Conservation (phyloP, 2,329 filamentous ascomycete genomes). For the Trichoderma oligosporum region DNA sequence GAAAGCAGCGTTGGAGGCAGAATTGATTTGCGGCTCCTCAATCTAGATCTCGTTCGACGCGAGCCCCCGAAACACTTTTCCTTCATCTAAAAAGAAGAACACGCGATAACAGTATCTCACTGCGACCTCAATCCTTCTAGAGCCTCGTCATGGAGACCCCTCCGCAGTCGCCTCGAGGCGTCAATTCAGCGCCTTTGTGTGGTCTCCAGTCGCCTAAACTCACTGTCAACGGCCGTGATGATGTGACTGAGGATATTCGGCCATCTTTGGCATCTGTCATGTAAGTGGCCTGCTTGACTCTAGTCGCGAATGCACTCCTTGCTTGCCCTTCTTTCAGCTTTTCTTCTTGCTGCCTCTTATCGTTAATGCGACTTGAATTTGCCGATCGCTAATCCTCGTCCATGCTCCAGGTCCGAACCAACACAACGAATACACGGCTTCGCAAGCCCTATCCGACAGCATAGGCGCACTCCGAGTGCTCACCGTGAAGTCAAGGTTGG, state of each 20-base stretch:
- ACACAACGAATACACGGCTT: constrained; percentile 38
- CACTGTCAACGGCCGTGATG: constrained; percentile 30
- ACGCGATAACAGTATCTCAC: background rate
- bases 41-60: background rate
- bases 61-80: too few species aligned
- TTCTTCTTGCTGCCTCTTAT: too few species aligned
- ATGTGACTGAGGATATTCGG: constrained; percentile 14
- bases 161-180: constrained; percentile 15
- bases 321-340: too few species aligned
- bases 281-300: constrained; percentile 37
- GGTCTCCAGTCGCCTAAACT: constrained; percentile 31
- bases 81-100: background rate
- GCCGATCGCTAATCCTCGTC: background rate
- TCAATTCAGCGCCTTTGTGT: background rate
- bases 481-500: constrained; percentile 56
- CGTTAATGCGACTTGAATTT: background rate
- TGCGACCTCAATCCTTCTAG: background rate
- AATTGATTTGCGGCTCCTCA: background rate
- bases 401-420: constrained; percentile 41
- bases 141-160: constrained; percentile 24
- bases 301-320: too few species aligned
- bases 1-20: too few species aligned
- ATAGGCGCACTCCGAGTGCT: constrained; percentile 54
- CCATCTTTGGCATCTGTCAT: constrained; percentile 21
- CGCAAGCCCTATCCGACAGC: constrained; percentile 55